Evolutionary conservation across 768 basidiomycete species (phyloP).

Genomic region (Antrodiella citrinella): DNA sequence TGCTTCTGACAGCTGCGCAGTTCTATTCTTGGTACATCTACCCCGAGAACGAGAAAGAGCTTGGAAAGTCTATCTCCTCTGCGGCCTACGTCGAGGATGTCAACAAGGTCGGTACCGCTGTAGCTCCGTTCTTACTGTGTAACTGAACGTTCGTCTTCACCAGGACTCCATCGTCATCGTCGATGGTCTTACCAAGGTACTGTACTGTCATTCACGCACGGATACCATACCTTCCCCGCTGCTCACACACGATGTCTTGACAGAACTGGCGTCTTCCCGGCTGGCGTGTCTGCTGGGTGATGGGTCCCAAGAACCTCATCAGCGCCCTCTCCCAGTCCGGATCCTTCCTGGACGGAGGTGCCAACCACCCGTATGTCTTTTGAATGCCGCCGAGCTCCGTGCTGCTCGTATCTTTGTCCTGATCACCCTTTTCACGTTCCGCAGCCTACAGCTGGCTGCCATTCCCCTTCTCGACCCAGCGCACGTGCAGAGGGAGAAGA

Average conservation of each 20-base stretch:
- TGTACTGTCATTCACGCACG: neutral
- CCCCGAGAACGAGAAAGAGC: slow-evolving; percentile 65
- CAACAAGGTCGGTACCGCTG: slow-evolving; percentile 40
- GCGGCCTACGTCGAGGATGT: slow-evolving; percentile 85
- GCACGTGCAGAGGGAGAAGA: slow-evolving; percentile 65
- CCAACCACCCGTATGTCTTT: slow-evolving; percentile 74
- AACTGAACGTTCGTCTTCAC: neutral
- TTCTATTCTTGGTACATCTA: slow-evolving; percentile 97
- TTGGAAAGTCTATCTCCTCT: slow-evolving; percentile 73
- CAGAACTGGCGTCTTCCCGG: slow-evolving; percentile 95
- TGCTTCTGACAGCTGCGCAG: slow-evolving; percentile 28
- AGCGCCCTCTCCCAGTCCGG: slow-evolving; percentile 89
- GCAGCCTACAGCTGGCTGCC: slow-evolving; percentile 80
- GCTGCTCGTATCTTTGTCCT: neutral
- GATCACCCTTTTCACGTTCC: neutral
- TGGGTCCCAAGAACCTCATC: slow-evolving; percentile 84
- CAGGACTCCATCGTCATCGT: slow-evolving; percentile 79
- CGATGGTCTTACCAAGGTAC: slow-evolving; percentile 86
- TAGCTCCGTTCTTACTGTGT: neutral
- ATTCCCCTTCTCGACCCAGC: slow-evolving; percentile 71
- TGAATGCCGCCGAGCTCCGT: neutral
- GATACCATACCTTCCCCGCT: slow-evolving; percentile 17
- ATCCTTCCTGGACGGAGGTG: slow-evolving; percentile 92
- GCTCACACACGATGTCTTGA: too few species aligned
- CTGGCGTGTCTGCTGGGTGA: slow-evolving; percentile 91